Conservation (phyloP, 208 protist species). For the Porcisia hertigi region DNA sequence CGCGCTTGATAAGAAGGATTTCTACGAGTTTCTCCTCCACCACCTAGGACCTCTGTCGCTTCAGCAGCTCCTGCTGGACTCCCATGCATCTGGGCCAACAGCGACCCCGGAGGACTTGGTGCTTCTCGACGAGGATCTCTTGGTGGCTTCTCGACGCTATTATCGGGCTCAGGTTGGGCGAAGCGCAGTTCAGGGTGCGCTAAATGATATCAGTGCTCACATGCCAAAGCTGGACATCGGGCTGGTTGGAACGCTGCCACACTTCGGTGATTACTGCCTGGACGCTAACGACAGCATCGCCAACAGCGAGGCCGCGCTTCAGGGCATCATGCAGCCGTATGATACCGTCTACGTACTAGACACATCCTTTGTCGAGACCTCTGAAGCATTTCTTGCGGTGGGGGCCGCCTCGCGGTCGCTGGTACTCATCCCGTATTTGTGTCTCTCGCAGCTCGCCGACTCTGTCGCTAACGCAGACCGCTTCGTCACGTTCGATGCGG, state of each 20-base stretch:
- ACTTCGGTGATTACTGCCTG: conserved; percentile 75
- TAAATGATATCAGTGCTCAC: conserved; percentile 65
- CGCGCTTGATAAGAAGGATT: conserved; percentile 41
- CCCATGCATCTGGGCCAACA: conserved; percentile 7
- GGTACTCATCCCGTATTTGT: conserved; percentile 67
- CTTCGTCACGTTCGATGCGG: conserved; percentile 64
- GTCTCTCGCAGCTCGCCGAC: conserved; percentile 57
- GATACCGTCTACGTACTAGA: conserved; percentile 72
- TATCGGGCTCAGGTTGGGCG: conserved; percentile 40
- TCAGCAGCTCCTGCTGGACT: conserved; percentile 58
- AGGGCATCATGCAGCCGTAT: conserved; percentile 34
- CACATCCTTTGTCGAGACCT: conserved; percentile 84
- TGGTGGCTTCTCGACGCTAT: conserved; percentile 38
- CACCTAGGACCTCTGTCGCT: conserved; percentile 42
- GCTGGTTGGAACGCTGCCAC: conserved; percentile 59
- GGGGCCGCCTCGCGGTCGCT: conserved; percentile 33
- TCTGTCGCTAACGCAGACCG: conserved; percentile 37
- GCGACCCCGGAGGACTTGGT: conserved; percentile 53
- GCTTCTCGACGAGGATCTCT: conserved; percentile 61
- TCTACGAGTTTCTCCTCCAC: conserved; percentile 66
- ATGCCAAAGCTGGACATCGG: conserved; percentile 81
- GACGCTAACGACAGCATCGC: conserved; percentile 50
- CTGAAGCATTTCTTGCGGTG: conserved; percentile 66
- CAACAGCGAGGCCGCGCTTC: conserved; percentile 45
- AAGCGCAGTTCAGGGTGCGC: conserved; percentile 42